Conservation (phyloP, 1,139 yeast species). For the Geotrichum fermentans region DNA sequence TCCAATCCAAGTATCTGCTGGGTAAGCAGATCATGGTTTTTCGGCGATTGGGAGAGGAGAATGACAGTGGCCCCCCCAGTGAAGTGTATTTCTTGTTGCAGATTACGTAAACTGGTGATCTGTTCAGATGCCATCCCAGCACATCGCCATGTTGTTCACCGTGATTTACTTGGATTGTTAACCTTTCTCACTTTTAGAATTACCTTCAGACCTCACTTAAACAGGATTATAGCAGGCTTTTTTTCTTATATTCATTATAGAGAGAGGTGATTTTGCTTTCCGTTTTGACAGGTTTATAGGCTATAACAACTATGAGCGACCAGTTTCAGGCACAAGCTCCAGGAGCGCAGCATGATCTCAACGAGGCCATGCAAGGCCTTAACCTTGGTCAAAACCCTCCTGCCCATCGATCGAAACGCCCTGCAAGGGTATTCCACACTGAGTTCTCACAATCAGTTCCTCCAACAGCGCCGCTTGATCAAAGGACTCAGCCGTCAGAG, state of each 20-base stretch:
- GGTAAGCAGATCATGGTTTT: too few relatives aligned
- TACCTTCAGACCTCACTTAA: too few relatives aligned
- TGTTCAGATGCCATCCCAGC: neutral
- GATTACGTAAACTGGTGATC: neutral
- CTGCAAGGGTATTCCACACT: conserved; percentile 26
- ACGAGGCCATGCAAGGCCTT: conserved; percentile 16
- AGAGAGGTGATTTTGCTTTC: too few relatives aligned
- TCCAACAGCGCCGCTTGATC: neutral
- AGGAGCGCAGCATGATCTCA: conserved; percentile 5
- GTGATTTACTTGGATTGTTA: too few relatives aligned
- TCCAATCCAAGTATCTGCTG: too few relatives aligned
- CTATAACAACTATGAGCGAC: neutral
- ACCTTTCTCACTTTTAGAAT: too few relatives aligned
- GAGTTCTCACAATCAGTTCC: neutral
- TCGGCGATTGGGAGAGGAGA: too few relatives aligned
- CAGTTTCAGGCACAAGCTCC: conserved; percentile 13
- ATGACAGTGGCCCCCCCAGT: too few relatives aligned
- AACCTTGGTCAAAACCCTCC: conserved; percentile 5
- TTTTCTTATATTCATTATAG: too few relatives aligned
- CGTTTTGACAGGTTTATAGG: too few relatives aligned
- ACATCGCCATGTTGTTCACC: too few relatives aligned
- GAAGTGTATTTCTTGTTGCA: neutral
- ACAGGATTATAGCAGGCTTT: too few relatives aligned
- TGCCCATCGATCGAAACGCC: conserved; percentile 16
- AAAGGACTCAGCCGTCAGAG: neutral